Percentiles rank a stretch among this genome's conserved stretches.
Evolutionary conservation across 306 rosid genomes (phyloP).

Genomic region (Crataegus laevigata): DNA sequence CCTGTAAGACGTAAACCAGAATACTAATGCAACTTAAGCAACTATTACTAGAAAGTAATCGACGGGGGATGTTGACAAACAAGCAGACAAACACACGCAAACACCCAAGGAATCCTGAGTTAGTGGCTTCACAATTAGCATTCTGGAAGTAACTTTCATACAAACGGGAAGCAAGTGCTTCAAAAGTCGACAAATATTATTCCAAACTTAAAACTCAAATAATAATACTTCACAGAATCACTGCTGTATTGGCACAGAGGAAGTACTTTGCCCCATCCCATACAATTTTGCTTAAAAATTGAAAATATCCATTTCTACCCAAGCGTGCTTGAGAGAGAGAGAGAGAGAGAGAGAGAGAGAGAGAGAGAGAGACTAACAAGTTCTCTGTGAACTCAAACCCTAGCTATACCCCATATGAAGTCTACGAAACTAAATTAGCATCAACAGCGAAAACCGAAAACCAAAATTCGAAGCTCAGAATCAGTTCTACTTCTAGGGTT

Average conservation of each 20-base stretch:
- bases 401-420: background rate
- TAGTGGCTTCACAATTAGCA: background rate
- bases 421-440: background rate
- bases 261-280: background rate
- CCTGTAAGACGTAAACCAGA: background rate
- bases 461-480: background rate
- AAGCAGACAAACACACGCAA: background rate
- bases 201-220: background rate
- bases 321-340: background rate
- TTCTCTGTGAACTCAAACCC: constrained; percentile 2
- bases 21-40: background rate
- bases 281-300: background rate
- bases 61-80: no score
- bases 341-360: background rate
- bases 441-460: background rate
- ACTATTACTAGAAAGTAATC: background rate
- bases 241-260: background rate
- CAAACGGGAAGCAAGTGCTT: background rate
- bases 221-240: background rate
- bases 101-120: background rate
- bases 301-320: background rate
- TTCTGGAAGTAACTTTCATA: background rate
- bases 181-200: background rate
- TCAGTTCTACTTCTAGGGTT: background rate
- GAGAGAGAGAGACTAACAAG: background rate